phyloP scores from a whole-genome alignment of 2,329 filamentous ascomycete species.

The Aspergillus ochraceoroseus region DNA sequence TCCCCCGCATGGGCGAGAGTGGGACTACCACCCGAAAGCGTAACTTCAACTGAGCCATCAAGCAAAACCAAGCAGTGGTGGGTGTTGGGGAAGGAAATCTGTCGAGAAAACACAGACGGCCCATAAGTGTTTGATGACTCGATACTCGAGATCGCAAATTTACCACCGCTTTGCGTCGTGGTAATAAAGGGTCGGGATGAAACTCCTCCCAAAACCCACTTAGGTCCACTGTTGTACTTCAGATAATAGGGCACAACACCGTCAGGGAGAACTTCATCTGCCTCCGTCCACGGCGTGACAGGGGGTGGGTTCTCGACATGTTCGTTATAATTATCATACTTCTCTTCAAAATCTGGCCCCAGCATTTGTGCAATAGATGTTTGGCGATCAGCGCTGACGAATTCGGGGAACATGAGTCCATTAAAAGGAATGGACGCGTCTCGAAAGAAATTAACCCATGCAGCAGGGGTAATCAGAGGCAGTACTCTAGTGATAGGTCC shows the following conservation, averaged over 20 bases:
- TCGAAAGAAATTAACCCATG: slow-evolving; percentile 59
- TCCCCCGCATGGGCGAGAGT: slow-evolving; percentile 45
- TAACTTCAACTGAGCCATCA: slow-evolving; percentile 46
- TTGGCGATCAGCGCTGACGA: slow-evolving; percentile 52
- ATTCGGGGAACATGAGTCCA: slow-evolving; percentile 49
- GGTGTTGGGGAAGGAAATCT: slow-evolving; percentile 44
- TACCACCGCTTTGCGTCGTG: slow-evolving; percentile 45
- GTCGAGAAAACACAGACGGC: slow-evolving; percentile 33
- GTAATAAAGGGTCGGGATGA: slow-evolving; percentile 46
- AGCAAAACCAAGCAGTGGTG: slow-evolving; percentile 52
- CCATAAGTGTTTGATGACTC: slow-evolving; percentile 42
- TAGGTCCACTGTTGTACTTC: slow-evolving; percentile 43
- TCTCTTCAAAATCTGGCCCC: slow-evolving; percentile 53
- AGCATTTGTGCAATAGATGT: no score
- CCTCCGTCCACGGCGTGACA: slow-evolving; percentile 26
- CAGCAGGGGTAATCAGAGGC: slow-evolving; percentile 53
- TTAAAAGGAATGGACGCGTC: slow-evolving; percentile 52
- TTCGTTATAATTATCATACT: slow-evolving; percentile 54
- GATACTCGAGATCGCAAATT: slow-evolving; percentile 53
- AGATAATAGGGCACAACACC: slow-evolving; percentile 48
- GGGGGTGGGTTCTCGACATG: slow-evolving; percentile 47
- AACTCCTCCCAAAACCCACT: slow-evolving; percentile 34
- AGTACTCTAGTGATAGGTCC: slow-evolving; percentile 53
- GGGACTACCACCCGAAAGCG: slow-evolving; percentile 35
- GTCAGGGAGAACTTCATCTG: slow-evolving; percentile 25